Evolutionary conservation across 2,329 filamentous ascomycete genomes (phyloP), one percentile per base, ranked within the genome.

Genomic region (Colletotrichum lupini): DNA sequence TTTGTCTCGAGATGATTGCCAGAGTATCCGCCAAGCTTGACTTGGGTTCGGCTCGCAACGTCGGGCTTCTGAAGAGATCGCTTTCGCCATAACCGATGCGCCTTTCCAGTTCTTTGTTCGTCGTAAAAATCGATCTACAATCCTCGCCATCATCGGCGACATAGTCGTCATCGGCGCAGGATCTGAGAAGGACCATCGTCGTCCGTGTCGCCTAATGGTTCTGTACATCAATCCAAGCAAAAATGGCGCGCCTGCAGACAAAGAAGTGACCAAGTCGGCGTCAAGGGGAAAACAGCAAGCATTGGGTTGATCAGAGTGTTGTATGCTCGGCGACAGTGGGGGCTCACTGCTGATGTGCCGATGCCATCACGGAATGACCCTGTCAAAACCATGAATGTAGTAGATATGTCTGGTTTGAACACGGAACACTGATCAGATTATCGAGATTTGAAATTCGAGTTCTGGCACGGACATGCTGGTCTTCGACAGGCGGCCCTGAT

Each of bases 1-100:
- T 73, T 73, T 73, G 70, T 73, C 32, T n/a, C 24, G 16, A 56
- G 55, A 52, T 24, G 67, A 73, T 70, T 46, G 32, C 57, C 12
- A 32, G 22, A 49, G 11, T 24, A 22, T 52, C 42, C 53, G 42
- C n/a, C 26, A 3, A 55, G 30, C 9, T n/a, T 22, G 24, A 16
- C 26, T 35, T 46, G 35, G 28, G 26, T 28, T 46, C 35, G 37
- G 12, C 42, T 69, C 32, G 32, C 46, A 66, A 66, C 60, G 46
- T 57, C n/a, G 59, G 22, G 24, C 26, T 32, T 46, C 6, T 26
- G 8, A 22, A 6, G 49, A 22, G 5, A 30, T 32, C 32, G 32
- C 19, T n/a, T 24, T 22, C 6, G 28, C 35, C 26, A 42, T 64
- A 9, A 28, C 28, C n/a, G 8, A 16, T 4, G 67, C 26, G 55